Evolutionary conservation across 139 green algal genomes (phyloP), one percentile per base, ranked within the genome.

Genomic region (Zygnema circumcarinatum): DNA sequence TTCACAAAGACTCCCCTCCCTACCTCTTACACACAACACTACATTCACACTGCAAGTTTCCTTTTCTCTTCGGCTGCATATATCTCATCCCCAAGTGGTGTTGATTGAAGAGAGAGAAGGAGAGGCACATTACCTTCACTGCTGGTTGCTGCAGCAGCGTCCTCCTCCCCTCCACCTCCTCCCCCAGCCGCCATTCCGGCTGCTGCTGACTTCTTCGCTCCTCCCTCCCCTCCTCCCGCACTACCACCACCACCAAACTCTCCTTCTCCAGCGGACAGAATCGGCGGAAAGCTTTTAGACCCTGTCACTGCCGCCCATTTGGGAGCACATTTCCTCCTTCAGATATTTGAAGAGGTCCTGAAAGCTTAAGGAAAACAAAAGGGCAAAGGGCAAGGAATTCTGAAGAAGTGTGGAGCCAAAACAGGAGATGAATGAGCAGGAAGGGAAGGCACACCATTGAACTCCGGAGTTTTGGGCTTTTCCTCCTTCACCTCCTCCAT

Each of bases 401-500:
- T n/a, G n/a, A n/a, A n/a, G n/a, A n/a, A n/a, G n/a, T n/a, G n/a
- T n/a, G n/a, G n/a, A n/a, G n/a, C n/a, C n/a, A n/a, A 16, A 62
- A 62, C 7, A 16, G 47, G 47, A 16, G 47, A 62, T 25, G 16
- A 62, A 62, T 25, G 47, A 16, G 16, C 7, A 62, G 47, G 47
- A 62, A 62, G 47, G 47, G 47, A 62, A 62, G 47, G 47, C 7
- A 62, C 16, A 62, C 47, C 47, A 62, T 16, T 62, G 7, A 62
- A 25, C 47, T 62, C 47, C 47, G 47, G 47, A 62, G 47, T 62
- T 16, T 62, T 62, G 7, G 47, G 47, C 32, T 54, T 52, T 29
- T 83, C 75, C 2, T 83, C 75, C 75, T 72, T 69, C 32, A 83
- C 32, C 3, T 83, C 75, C 35, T 83, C 75, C 75, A 72, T 2